Conservation (phyloP, 2,329 filamentous ascomycete species). For the Acarospora socialis region DNA sequence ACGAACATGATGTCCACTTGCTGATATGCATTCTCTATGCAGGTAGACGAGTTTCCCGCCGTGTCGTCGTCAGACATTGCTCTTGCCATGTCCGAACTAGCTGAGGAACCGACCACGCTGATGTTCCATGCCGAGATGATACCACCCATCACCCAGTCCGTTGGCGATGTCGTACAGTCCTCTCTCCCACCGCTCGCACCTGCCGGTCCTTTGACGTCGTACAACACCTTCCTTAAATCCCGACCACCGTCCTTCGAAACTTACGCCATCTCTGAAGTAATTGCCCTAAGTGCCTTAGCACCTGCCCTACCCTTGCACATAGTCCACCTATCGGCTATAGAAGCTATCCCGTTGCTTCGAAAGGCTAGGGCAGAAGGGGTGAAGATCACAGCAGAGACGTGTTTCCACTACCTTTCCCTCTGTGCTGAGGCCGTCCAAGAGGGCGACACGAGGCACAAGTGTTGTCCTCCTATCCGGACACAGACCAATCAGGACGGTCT, state of each 20-base stretch:
- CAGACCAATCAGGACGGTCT: constrained; percentile 69
- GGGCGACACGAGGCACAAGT: constrained; percentile 87
- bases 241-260: constrained; percentile 83
- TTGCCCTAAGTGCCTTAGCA: constrained; percentile 65
- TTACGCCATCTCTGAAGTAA: constrained; percentile 74
- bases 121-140: constrained; percentile 99
- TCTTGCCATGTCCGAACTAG: constrained; percentile 66
- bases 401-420: constrained; percentile 85
- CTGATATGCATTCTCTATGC: constrained; percentile 2
- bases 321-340: constrained; percentile 79
- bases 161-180: constrained; percentile 59
- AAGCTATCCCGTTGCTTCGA: constrained; percentile 69
- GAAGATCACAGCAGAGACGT: constrained; percentile 86
- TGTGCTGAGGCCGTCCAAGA: constrained; percentile 67
- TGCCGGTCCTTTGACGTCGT: constrained; percentile 57
- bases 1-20: neutral
- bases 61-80: constrained; percentile 68
- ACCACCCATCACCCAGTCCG: constrained; percentile 66
- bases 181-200: constrained; percentile 57
- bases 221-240: constrained; percentile 83
- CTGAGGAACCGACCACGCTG: constrained; percentile 69
- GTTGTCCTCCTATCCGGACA: constrained; percentile 80
- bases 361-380: constrained; percentile 58
- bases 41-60: constrained; percentile 93
- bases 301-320: constrained; percentile 80